A percentile compares a stretch with the other conserved stretches of the same genome.
phyloP scores from a whole-genome alignment of 805 yeast genomes.

The Wickerhamiella kurtzmanii region DNA sequence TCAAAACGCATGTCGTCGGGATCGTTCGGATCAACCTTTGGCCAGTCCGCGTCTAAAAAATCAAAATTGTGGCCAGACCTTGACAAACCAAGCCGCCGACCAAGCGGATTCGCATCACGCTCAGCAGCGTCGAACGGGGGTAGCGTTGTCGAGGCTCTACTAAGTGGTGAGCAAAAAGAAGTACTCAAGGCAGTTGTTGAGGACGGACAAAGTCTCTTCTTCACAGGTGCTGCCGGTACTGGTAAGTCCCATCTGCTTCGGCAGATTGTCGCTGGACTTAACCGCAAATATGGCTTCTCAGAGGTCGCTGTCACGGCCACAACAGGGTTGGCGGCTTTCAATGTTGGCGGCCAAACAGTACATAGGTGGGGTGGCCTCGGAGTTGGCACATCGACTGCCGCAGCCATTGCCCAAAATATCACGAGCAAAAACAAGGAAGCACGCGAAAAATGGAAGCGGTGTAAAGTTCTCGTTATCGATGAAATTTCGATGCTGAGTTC shows the following conservation, averaged over 20 bases:
- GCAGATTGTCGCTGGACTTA: slow-evolving; percentile 44
- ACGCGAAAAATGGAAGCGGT: slow-evolving; percentile 46
- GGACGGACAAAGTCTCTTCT: slow-evolving; percentile 57
- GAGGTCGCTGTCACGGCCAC: slow-evolving; percentile 83
- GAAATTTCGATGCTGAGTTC: slow-evolving; percentile 93
- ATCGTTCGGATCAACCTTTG: not conserved
- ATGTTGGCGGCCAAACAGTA: slow-evolving; percentile 78
- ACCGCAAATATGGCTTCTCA: slow-evolving; percentile 18
- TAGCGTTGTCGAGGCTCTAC: slow-evolving; percentile 3
- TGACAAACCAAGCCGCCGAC: not conserved
- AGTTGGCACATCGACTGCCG: slow-evolving; percentile 41
- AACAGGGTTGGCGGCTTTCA: slow-evolving; percentile 88
- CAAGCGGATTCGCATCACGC: not conserved
- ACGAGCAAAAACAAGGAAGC: slow-evolving; percentile 30
- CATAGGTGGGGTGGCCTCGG: slow-evolving; percentile 80
- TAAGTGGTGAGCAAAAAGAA: slow-evolving; percentile 32
- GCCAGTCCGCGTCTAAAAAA: not conserved
- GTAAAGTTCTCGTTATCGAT: slow-evolving; percentile 68
- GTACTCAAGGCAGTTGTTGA: slow-evolving; percentile 47
- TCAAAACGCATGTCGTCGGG: not conserved
- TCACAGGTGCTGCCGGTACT: slow-evolving; percentile 97
- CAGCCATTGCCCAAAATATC: slow-evolving; percentile 34
- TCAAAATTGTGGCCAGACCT: not conserved
- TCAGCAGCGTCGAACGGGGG: not conserved
- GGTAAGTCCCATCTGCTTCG: slow-evolving; percentile 79